phyloP scores from a whole-genome alignment of 2,329 filamentous ascomycete species.

The Didymella glomerata region DNA sequence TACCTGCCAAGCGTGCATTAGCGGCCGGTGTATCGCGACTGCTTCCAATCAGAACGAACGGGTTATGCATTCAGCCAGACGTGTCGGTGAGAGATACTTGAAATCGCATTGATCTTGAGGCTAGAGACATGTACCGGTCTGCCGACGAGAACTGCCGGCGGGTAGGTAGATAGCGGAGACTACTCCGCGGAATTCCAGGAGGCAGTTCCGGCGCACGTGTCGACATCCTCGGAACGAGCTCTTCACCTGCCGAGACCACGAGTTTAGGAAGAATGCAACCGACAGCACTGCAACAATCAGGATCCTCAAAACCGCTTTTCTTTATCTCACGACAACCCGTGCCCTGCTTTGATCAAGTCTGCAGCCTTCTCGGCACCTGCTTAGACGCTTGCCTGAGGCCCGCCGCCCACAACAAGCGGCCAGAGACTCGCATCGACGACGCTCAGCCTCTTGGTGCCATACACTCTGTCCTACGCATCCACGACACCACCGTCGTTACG shows the following conservation, averaged over 20 bases:
- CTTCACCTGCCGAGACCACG: background rate
- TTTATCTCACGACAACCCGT: background rate
- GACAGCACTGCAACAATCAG: background rate
- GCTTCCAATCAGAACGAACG: slow-evolving; percentile 1
- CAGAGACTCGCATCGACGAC: slow-evolving; percentile 29
- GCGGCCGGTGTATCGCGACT: background rate
- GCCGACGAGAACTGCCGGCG: slow-evolving; percentile 13
- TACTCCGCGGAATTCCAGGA: background rate
- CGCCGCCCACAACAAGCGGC: slow-evolving; percentile 28
- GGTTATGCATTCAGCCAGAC: slow-evolving; percentile 4
- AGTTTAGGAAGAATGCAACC: background rate
- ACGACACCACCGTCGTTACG: slow-evolving; percentile 39
- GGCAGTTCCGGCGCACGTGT: background rate
- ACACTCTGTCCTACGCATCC: slow-evolving; percentile 32
- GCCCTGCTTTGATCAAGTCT: background rate
- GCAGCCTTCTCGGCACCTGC: background rate
- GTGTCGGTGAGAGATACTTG: background rate
- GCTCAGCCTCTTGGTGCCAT: slow-evolving; percentile 28
- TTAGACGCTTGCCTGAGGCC: slow-evolving; percentile 22
- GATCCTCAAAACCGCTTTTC: background rate
- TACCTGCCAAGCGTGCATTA: slow-evolving; percentile 8
- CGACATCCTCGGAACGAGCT: slow-evolving; percentile 7
- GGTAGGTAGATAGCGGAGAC: slow-evolving; percentile 8
- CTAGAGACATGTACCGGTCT: background rate
- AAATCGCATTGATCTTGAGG: background rate